A percentile compares a stretch with the other conserved stretches of the same genome.
These are phyloP conservation scores for Trichoderma harzianum DNA, from an alignment of 2,329 filamentous ascomycete genomes.

Conservation along the genomic window DNA sequence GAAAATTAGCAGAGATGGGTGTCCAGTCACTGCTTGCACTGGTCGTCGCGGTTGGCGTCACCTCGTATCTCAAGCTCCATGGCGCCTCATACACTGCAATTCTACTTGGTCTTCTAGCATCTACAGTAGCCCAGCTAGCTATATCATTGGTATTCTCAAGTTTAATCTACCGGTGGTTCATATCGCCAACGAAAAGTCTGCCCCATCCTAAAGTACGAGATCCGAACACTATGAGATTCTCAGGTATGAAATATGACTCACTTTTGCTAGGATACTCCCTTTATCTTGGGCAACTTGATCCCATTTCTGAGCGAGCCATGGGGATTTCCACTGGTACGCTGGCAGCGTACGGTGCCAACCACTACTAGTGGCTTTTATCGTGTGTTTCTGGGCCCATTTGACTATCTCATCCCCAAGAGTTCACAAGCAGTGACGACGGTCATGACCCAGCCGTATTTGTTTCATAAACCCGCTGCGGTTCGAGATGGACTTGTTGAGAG, in stretches of 20 bases:
- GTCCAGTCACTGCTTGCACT: neutral
- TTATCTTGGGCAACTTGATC: neutral
- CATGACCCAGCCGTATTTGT: neutral
- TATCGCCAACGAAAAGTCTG: neutral
- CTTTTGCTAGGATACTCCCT: neutral
- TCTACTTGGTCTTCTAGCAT: neutral
- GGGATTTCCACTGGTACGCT: neutral
- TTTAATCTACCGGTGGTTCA: neutral
- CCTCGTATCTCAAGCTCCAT: neutral
- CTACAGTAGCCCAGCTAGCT: neutral
- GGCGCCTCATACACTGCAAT: neutral
- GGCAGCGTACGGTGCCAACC: neutral
- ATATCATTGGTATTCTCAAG: neutral
- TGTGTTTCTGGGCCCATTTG: slow-evolving; percentile 6
- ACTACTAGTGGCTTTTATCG: slow-evolving; percentile 4
- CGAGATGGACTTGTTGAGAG: neutral
- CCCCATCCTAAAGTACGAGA: neutral
- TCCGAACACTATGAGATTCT: neutral
- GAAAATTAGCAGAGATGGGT: neutral
- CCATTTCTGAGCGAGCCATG: neutral
- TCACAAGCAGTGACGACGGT: neutral
- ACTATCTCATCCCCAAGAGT: neutral
- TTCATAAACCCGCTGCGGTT: neutral
- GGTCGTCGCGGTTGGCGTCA: neutral
- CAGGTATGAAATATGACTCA: neutral